Conservation (phyloP, 352 stramenopile genomes). For the Pythium sp. region DNA sequence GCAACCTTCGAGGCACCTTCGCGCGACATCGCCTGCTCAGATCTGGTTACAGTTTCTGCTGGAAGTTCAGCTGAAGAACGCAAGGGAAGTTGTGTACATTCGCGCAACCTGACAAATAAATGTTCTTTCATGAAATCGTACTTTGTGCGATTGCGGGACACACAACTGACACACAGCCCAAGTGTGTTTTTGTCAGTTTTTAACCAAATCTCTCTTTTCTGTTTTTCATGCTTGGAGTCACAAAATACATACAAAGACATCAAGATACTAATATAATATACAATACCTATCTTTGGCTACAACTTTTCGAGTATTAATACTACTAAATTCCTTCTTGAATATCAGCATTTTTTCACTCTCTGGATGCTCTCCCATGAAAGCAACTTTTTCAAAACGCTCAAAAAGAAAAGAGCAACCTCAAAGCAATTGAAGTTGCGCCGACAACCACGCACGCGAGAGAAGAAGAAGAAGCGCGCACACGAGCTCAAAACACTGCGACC, state of each 20-base stretch:
- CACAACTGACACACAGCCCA: neutral
- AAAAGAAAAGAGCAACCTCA: neutral
- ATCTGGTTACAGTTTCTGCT: conserved; percentile 4
- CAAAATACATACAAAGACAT: too few relatives aligned
- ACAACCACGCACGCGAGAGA: neutral
- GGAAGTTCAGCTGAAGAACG: neutral
- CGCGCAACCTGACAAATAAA: neutral
- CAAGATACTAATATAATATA: too few relatives aligned
- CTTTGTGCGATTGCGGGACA: neutral
- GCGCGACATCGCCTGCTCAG: neutral
- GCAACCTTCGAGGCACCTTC: conserved; percentile 4
- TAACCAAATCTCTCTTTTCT: too few relatives aligned
- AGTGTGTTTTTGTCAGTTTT: too few relatives aligned
- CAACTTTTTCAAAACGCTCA: neutral
- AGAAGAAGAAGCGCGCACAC: neutral
- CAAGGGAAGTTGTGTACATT: neutral
- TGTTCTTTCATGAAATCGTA: neutral
- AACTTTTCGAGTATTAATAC: too few relatives aligned
- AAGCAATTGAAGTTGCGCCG: conserved; percentile 14
- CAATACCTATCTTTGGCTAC: too few relatives aligned
- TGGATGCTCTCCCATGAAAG: neutral
- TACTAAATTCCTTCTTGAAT: too few relatives aligned
- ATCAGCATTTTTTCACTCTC: too few relatives aligned
- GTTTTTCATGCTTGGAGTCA: too few relatives aligned
- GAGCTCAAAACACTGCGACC: too few relatives aligned